A percentile compares a stretch with the other conserved stretches of the same genome.
These are phyloP conservation scores for Setomelanomma holmii DNA, from an alignment of 2,329 filamentous ascomycete genomes.

Conservation along the genomic window DNA sequence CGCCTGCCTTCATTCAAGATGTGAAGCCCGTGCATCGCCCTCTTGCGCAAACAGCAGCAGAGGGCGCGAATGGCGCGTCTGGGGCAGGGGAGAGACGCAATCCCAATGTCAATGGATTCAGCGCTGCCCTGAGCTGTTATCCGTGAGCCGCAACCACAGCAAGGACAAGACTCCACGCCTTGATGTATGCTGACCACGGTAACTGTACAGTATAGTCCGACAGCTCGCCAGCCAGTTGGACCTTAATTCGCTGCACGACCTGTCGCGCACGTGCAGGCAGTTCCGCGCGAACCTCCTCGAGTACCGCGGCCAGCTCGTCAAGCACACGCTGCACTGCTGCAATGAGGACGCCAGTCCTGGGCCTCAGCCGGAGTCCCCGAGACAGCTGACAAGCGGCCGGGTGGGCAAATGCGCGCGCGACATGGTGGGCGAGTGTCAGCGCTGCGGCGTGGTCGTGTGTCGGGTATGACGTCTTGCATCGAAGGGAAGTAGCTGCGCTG, in stretches of 20 bases:
- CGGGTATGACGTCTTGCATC: constrained; percentile 64
- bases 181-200: constrained; percentile 39
- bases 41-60: constrained; percentile 17
- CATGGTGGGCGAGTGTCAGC: constrained; percentile 82
- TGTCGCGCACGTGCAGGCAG: constrained; percentile 82
- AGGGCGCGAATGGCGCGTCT: constrained; percentile 12
- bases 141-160: constrained; percentile 62
- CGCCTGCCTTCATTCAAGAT: constrained; percentile 21
- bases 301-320: constrained; percentile 75
- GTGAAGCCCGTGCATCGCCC: constrained; percentile 40
- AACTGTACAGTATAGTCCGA: constrained; percentile 70
- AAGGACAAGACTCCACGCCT: constrained; percentile 36
- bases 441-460: constrained; percentile 79
- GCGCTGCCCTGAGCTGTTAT: constrained; percentile 70
- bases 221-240: constrained; percentile 80
- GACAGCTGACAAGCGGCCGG: constrained; percentile 66
- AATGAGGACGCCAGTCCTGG: constrained; percentile 67
- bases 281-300: constrained; percentile 80
- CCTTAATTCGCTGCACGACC: constrained; percentile 82
- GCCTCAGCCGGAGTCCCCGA: constrained; percentile 39
- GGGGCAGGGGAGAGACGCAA: constrained; percentile 48
- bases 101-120: constrained; percentile 66
- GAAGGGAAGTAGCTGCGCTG: constrained; percentile 12
- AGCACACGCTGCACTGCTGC: constrained; percentile 78
- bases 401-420: constrained; percentile 83